Evolutionary conservation across 345 rosid species (phyloP), one percentile per base, ranked within the genome.

Genomic region (Corymbia maculata): DNA sequence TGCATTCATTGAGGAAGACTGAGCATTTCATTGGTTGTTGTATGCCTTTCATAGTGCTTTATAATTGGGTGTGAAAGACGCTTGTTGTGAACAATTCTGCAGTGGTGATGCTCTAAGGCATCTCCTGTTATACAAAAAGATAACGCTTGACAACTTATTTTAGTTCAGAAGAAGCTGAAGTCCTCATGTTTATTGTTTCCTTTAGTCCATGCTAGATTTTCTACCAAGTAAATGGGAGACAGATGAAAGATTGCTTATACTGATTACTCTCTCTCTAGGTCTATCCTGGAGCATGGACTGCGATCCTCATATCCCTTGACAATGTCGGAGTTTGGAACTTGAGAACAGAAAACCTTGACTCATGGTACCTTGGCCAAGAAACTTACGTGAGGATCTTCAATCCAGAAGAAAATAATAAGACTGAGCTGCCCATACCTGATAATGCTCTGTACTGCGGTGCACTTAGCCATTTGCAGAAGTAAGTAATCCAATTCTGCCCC

Each of bases 301-400:
- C 96, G 24, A 94, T 98, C 88, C 91, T 98, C 93, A 93, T 97
- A 88, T 98, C 99, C 47, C 94, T 97, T 16, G 99, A 98, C 93
- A 98, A 98, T 79, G 99, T 97, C 79, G 99, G 99, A 89, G 95
- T 95, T 70, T 98, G 99, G 99, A 97, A 98, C 93, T 92, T 97
- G 53, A 94, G 99, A 92, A 92, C 99, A 79, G 98, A 98, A 92
- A 98, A 98, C 91, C 99, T 98, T 2, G 99, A 98, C 91, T 94
- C 97, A 8, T 97, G 99, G 99, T 97, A 98, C 90, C 98, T 98
- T 9, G 99, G 99, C 88, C 99, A 97, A 93, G 99, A 98, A 90
- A 98, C 99, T 3, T 98, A 98, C 88, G 91, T 98, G 89, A 93
- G 98, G 92, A 91, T 98, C 50, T 91, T 98, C 88, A 98, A 98